Evolutionary conservation across 768 basidiomycete genomes (phyloP), one percentile per base, ranked within the genome.

Genomic region (Hygrocybe coccinea): DNA sequence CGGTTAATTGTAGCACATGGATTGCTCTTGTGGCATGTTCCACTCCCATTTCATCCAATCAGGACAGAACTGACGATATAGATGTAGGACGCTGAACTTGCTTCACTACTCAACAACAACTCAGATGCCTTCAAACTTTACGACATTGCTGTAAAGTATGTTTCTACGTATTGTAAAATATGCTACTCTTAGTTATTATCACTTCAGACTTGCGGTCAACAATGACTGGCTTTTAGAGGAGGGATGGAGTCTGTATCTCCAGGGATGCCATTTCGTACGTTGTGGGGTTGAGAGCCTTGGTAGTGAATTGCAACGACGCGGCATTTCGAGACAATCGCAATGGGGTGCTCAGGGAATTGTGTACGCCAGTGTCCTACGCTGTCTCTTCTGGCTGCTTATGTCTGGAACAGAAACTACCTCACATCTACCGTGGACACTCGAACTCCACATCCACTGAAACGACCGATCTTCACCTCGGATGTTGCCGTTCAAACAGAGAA

Each of bases 261-360:
- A 87, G 84, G 87, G 87, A 4, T 78, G 77, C 12, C 85, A 89
- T 67, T 84, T 87, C 55, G 73, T 84, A 7, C 76, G 81, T 37
- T 79, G 78, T 59, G 84, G 82, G 1, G 81, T 87, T 4, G 84
- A 83, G 66, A 79, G 81, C 5, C 73, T 89, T 1, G 87, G 86
- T 10, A 74, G 74, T 49, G 86, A 88, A 63, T 70, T 88, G 3
- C 86, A 87, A 55, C 75, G 81, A 41, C 79, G 85, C 33, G 86
- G 82, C 1, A 84, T 87, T 56, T 70, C 81, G 6, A 75, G 83
- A 7, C 85, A 87, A 62, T 70, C 79, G 4, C 85, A 86, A 62
- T 87, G 84, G 86, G 86, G 86, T 21, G 86, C 87, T 24, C 78
- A 78, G 56, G 87, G 86, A 25, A 82, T 88, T 57, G 84, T 84